These are phyloP conservation scores for Penicillium salamii DNA, from an alignment of 495 filamentous ascomycete species.

Conservation along the genomic window DNA sequence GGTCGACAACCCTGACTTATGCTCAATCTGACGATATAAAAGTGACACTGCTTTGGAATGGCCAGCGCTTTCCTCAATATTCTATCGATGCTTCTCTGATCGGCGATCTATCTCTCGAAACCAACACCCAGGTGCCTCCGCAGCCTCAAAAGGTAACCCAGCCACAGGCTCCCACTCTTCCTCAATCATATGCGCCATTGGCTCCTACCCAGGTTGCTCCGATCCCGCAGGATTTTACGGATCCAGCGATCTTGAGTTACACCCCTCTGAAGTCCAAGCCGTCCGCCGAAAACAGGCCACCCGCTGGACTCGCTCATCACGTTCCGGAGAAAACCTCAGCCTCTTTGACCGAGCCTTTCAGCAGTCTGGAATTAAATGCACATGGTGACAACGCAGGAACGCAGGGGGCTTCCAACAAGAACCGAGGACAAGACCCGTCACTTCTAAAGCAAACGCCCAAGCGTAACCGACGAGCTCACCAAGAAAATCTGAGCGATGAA, in stretches of 20 bases:
- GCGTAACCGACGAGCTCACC: slow-evolving; percentile 35
- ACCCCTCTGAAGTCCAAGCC: slow-evolving; percentile 18
- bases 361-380: slow-evolving; percentile 36
- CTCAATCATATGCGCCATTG: background rate
- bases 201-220: slow-evolving; percentile 10
- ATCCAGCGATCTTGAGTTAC: slow-evolving; percentile 55
- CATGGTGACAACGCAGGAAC: slow-evolving; percentile 9
- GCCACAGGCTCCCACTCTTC: background rate
- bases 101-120: slow-evolving; percentile 53
- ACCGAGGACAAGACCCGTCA: slow-evolving; percentile 17
- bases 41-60: slow-evolving; percentile 51
- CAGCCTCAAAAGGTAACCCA: slow-evolving; percentile 26
- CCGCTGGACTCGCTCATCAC: background rate
- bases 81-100: slow-evolving; percentile 55
- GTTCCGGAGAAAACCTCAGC: slow-evolving; percentile 25
- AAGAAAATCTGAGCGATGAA: slow-evolving; percentile 20
- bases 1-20: background rate
- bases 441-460: slow-evolving; percentile 20
- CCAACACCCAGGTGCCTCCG: slow-evolving; percentile 21
- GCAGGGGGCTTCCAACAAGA: slow-evolving; percentile 12
- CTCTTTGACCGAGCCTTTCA: slow-evolving; percentile 43
- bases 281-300: slow-evolving; percentile 2
- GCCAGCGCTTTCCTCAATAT: slow-evolving; percentile 45
- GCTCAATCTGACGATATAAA: background rate
- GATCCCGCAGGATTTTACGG: slow-evolving; percentile 40